Conservation (phyloP, 768 basidiomycete species). For the Russula griseocarnosa region DNA sequence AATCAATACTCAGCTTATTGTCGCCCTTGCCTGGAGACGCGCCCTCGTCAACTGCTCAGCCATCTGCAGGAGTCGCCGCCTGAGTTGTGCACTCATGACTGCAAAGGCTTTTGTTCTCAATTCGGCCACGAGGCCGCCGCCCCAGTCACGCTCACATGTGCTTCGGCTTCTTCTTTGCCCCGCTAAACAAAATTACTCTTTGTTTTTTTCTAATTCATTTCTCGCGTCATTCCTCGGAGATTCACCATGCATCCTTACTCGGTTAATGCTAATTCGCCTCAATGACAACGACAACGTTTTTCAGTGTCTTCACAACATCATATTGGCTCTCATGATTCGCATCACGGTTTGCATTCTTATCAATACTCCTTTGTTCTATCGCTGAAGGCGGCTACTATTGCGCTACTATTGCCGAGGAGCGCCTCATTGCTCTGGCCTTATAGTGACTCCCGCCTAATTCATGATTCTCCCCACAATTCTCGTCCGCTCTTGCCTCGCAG, state of each 20-base stretch:
- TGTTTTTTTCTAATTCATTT: background rate
- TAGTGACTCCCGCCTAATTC: background rate
- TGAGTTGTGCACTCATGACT: background rate
- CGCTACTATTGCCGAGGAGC: too few species aligned
- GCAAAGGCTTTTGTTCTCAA: constrained; percentile 2
- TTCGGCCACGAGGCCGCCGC: background rate
- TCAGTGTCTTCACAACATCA: background rate
- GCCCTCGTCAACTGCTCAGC: background rate
- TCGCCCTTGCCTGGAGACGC: background rate
- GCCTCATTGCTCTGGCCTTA: background rate
- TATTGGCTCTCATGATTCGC: background rate
- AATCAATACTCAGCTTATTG: background rate
- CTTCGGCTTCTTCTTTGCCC: background rate
- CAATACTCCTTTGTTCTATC: background rate
- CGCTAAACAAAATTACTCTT: background rate
- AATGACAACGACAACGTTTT: too few species aligned
- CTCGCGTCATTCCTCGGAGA: background rate
- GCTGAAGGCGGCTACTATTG: too few species aligned
- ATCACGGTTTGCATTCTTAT: background rate
- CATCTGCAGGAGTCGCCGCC: background rate
- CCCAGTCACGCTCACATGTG: background rate
- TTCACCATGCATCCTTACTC: too few species aligned
- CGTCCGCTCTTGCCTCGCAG: background rate
- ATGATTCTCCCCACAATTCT: background rate
- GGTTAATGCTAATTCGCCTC: too few species aligned